Evolutionary conservation across 2,329 filamentous ascomycete genomes (phyloP).

Genomic region (Coniochaeta ligniaria): DNA sequence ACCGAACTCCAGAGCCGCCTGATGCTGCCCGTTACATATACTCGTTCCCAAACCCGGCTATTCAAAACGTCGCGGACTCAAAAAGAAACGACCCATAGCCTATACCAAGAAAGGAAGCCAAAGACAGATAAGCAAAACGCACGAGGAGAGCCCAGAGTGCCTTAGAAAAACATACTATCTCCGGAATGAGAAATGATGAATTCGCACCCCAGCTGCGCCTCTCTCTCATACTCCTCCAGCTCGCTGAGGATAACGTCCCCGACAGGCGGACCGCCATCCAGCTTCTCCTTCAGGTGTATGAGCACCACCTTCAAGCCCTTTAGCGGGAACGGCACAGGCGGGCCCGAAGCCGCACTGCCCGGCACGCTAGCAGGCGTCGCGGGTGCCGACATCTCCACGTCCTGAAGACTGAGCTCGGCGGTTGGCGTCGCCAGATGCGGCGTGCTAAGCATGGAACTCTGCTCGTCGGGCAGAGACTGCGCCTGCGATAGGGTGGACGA

Average conservation of each 20-base stretch:
- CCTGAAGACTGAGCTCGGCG: constrained; percentile 34
- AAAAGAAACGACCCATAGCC: background rate
- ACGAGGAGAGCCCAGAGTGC: background rate
- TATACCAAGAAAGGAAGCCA: background rate
- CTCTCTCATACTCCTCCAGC: constrained; percentile 57
- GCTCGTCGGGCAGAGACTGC: constrained; percentile 3
- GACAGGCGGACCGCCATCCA: constrained; percentile 61
- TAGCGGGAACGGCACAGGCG: constrained; percentile 42
- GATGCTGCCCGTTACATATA: background rate
- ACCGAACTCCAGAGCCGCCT: background rate
- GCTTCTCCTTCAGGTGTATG: constrained; percentile 87
- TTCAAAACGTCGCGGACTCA: background rate
- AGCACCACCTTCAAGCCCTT: constrained; percentile 73
- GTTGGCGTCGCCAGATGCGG: constrained; percentile 41
- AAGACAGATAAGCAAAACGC: background rate
- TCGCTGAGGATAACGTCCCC: constrained; percentile 64
- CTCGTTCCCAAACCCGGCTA: background rate
- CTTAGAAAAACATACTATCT: constrained; percentile 45
- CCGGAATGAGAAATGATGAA: constrained; percentile 68
- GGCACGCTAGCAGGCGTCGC: constrained; percentile 5
- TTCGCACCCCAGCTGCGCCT: constrained; percentile 65
- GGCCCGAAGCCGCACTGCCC: constrained; percentile 3
- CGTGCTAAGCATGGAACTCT: constrained; percentile 18
- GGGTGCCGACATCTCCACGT: constrained; percentile 19
- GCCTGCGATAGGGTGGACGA: background rate